Evolutionary conservation across 1,139 yeast genomes (phyloP).

Genomic region (Suhomyces bribrorum): DNA sequence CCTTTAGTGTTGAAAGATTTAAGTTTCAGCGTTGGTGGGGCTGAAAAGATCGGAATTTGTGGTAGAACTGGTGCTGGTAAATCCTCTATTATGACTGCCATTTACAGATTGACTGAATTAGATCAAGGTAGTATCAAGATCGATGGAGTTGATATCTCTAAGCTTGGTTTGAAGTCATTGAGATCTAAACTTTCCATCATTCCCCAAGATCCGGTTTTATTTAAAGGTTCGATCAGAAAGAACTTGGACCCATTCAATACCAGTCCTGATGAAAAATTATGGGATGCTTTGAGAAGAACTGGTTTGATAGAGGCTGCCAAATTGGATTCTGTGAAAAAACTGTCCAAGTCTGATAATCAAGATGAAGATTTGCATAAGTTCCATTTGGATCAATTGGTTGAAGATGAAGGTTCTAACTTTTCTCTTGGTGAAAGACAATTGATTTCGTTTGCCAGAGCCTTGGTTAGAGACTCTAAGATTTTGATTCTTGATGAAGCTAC

Average conservation of each 20-base stretch:
- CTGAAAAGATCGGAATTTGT: constrained; percentile 71
- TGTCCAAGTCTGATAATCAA: constrained; percentile 10
- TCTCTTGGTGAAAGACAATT: constrained; percentile 79
- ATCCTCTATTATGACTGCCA: constrained; percentile 65
- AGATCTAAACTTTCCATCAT: constrained; percentile 66
- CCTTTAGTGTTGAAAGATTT: constrained; percentile 71
- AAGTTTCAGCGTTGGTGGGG: constrained; percentile 44
- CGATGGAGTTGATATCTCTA: constrained; percentile 61
- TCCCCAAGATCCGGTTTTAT: constrained; percentile 79
- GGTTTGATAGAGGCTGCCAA: constrained; percentile 55
- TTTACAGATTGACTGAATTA: constrained; percentile 62
- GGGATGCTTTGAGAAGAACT: constrained; percentile 56
- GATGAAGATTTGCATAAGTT: constrained; percentile 51
- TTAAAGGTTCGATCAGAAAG: constrained; percentile 63
- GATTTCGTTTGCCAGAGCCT: constrained; percentile 73
- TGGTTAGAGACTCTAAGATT: constrained; percentile 67
- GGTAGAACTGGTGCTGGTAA: constrained; percentile 86
- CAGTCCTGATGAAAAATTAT: constrained; percentile 51
- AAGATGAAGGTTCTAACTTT: constrained; percentile 73
- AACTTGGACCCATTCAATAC: constrained; percentile 67
- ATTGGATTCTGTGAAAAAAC: constrained; percentile 27
- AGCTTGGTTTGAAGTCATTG: constrained; percentile 56
- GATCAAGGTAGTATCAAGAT: constrained; percentile 52
- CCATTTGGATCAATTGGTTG: constrained; percentile 62
- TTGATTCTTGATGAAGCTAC: constrained; percentile 82